A percentile compares a stretch with the other conserved stretches of the same genome.
Evolutionary conservation across 164 flowering plant genomes (phyloP).

Genomic region (Saururus chinensis): DNA sequence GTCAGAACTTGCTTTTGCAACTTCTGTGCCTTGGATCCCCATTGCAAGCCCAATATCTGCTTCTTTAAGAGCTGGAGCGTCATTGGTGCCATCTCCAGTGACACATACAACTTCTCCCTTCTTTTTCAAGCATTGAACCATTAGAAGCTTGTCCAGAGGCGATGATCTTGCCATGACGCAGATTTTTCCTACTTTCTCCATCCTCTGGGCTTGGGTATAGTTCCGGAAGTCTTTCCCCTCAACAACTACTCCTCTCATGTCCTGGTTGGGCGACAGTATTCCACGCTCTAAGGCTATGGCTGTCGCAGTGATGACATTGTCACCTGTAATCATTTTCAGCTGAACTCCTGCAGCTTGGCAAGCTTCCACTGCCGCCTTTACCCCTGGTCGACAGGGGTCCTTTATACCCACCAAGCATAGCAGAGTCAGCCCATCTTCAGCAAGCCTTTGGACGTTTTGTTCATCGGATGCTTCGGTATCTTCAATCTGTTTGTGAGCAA

Average conservation of each 20-base stretch:
- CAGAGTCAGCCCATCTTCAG: conserved; percentile 16
- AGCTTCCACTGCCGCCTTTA: conserved; percentile 19
- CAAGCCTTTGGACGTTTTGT: conserved; percentile 1
- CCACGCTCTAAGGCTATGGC: conserved; percentile 33
- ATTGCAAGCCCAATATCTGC: conserved; percentile 36
- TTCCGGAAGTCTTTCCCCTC: conserved; percentile 32
- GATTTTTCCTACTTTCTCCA: conserved; percentile 23
- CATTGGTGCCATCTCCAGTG: conserved; percentile 39
- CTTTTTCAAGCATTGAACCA: conserved; percentile 32
- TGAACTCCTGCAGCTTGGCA: conserved; percentile 27
- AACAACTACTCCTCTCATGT: conserved; percentile 16
- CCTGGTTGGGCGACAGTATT: conserved; percentile 16
- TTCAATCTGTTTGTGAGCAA: conserved; percentile 27
- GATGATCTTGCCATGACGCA: conserved; percentile 38
- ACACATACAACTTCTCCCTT: conserved; percentile 36
- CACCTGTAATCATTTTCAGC: conserved; percentile 36
- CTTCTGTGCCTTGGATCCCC: conserved; percentile 39
- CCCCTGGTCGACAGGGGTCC: conserved; percentile 34
- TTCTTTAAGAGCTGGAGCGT: conserved; percentile 32
- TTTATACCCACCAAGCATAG: conserved; percentile 28
- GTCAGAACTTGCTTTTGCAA: conserved; percentile 24
- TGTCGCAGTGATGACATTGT: conserved; percentile 30
- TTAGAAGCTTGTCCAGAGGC: conserved; percentile 33
- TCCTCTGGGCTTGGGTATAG: conserved; percentile 25
- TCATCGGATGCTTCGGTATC: conserved; percentile 1